Conservation (phyloP, 2,329 filamentous ascomycete genomes). For the Epichloe sp. region DNA sequence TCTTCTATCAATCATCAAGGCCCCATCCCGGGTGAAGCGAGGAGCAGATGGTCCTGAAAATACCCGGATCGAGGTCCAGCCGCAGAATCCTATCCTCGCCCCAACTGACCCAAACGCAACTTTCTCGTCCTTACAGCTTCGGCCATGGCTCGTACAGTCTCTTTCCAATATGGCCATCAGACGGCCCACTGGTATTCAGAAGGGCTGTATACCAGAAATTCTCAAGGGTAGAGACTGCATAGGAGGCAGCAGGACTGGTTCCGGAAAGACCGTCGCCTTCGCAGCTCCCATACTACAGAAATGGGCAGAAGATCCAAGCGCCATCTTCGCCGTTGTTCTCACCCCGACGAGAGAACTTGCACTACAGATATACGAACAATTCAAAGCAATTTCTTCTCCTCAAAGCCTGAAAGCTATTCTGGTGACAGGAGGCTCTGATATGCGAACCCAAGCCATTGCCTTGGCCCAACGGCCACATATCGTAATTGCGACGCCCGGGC, state of each 20-base stretch:
- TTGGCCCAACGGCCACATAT: slow-evolving; percentile 74
- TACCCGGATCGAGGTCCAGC: slow-evolving; percentile 8
- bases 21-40: slow-evolving; percentile 40
- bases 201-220: slow-evolving; percentile 84
- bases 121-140: slow-evolving; percentile 60
- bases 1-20: slow-evolving; percentile 30
- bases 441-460: slow-evolving; percentile 78
- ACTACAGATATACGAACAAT: slow-evolving; percentile 90
- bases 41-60: slow-evolving; percentile 14
- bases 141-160: slow-evolving; percentile 79
- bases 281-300: slow-evolving; percentile 86
- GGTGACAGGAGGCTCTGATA: slow-evolving; percentile 87
- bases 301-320: slow-evolving; percentile 84
- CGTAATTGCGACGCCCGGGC: slow-evolving; percentile 86
- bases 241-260: slow-evolving; percentile 86
- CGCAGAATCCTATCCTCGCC: slow-evolving; percentile 29
- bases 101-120: slow-evolving; percentile 45
- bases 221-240: slow-evolving; percentile 87
- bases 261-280: slow-evolving; percentile 94
- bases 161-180: slow-evolving; percentile 67
- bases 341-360: slow-evolving; percentile 88
- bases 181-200: slow-evolving; percentile 83
- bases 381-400: slow-evolving; percentile 80
- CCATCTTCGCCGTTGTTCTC: slow-evolving; percentile 78
- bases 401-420: slow-evolving; percentile 79